Evolutionary conservation across 371 early-diverging fungal species (phyloP), one percentile per base, ranked within the genome.

Genomic region (Actinomortierella ambigua): DNA sequence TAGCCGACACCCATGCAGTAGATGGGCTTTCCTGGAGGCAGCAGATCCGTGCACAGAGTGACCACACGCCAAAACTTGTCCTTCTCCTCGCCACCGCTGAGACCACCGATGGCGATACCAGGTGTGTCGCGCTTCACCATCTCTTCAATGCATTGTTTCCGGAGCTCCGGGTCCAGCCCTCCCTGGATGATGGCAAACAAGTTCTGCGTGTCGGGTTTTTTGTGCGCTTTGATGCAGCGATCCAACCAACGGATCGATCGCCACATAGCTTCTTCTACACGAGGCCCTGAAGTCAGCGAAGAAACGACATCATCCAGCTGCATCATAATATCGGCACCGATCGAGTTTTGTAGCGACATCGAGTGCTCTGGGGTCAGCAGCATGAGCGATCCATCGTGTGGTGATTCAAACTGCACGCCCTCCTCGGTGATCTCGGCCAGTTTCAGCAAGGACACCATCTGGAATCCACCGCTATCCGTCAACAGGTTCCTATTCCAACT

Each of bases 1-100:
- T 97, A 98, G 69, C 98, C 98, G 23, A 98, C 93, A 28, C 98
- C 98, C 98, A 98, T 98, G 78, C 97, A 95, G 79, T 97, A 98
- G 59, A 90, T 89, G 11, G 98, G 98, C 60, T 96, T 95, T 61
- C 81, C 82, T 28, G 89, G 78, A 39, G 96, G 95, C 52, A 98
- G 76, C 62, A 90, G 61, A 70, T 93, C 95, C 8, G 95, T 95
- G 76, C 93, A 95, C 48, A 87, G 77, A 18, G 83, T 71, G 9
- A 98, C 95, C 82, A 94, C 86, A 75, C 86, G 83, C 93, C 95
- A 95, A 78, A 98, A 97, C 40, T 85, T 83, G 64, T 92, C 91
- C 80, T 98, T 98, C 54, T 90, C 92, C 76, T 98, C 98, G 55
- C 98, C 98, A 59, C 98, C 98, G 80, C 93, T 90, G 43, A 97